phyloP scores from a whole-genome alignment of 1,284 basidiomycete species.

The Peniophora sp. region DNA sequence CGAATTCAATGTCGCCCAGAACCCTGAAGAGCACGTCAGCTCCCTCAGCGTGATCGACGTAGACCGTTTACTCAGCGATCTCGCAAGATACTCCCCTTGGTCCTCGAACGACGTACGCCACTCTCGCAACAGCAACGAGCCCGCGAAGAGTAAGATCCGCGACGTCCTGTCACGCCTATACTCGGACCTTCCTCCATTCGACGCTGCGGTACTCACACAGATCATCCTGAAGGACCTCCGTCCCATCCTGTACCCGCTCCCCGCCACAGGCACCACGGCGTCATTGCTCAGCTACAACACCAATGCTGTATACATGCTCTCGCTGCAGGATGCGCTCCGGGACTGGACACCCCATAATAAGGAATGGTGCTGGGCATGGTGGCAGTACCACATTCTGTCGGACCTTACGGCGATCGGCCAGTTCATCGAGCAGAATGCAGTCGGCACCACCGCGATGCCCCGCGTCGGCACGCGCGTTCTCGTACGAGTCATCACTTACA shows the following conservation, averaged over 20 bases:
- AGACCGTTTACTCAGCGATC: neutral
- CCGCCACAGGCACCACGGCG: conserved; percentile 35
- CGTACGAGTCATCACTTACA: too few species aligned
- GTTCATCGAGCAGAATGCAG: too few species aligned
- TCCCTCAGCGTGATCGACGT: conserved; percentile 12
- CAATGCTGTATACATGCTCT: conserved; percentile 46
- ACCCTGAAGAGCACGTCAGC: neutral
- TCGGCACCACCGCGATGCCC: conserved; percentile 11
- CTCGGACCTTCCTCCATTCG: conserved; percentile 43
- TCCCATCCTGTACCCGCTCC: conserved; percentile 65
- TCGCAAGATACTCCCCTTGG: neutral
- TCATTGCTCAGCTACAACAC: conserved; percentile 49
- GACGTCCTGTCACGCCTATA: conserved; percentile 49
- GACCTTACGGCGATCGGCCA: too few species aligned
- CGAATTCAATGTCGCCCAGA: neutral
- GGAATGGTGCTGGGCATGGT: too few species aligned
- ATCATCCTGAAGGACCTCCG: conserved; percentile 80
- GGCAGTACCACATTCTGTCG: too few species aligned
- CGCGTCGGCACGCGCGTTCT: conserved; percentile 49
- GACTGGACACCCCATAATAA: conserved; percentile 47
- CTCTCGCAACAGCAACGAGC: conserved; percentile 21
- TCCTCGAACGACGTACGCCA: conserved; percentile 1
- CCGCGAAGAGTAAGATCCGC: conserved; percentile 6
- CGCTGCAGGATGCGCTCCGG: conserved; percentile 56
- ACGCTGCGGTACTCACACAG: conserved; percentile 65